Evolutionary conservation across 2,329 filamentous ascomycete genomes (phyloP).

Genomic region (Aspergillus sp.): DNA sequence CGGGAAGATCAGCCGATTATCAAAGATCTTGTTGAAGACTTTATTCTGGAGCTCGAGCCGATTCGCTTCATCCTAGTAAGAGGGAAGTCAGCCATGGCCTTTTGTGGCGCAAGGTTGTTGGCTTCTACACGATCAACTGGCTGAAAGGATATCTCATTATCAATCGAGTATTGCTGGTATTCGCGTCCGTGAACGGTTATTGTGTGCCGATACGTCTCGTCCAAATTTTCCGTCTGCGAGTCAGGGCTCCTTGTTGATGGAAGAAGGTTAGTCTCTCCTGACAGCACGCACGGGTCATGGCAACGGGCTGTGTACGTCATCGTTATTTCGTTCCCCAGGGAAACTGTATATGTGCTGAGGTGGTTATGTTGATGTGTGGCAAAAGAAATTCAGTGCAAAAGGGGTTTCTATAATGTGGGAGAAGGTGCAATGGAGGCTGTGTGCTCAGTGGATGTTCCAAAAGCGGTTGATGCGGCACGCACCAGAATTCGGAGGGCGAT

Average conservation of each 20-base stretch:
- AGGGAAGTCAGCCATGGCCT: slow-evolving; percentile 12
- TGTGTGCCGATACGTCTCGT: slow-evolving; percentile 61
- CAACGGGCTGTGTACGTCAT: slow-evolving; percentile 34
- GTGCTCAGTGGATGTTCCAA: slow-evolving; percentile 26
- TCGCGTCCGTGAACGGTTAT: slow-evolving; percentile 62
- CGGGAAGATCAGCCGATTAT: slow-evolving; percentile 69
- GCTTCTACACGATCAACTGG: slow-evolving; percentile 68
- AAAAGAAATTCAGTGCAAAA: slow-evolving; percentile 4
- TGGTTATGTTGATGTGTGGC: slow-evolving; percentile 3
- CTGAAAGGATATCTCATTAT: slow-evolving; percentile 65
- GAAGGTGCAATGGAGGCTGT: slow-evolving; percentile 20
- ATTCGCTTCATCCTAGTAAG: slow-evolving; percentile 65
- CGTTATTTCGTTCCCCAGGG: slow-evolving; percentile 12
- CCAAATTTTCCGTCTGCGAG: slow-evolving; percentile 53
- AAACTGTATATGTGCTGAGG: slow-evolving; percentile 2
- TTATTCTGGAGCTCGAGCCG: slow-evolving; percentile 65
- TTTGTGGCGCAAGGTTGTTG: background rate
- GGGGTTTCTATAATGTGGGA: slow-evolving; percentile 12
- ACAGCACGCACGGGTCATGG: slow-evolving; percentile 7
- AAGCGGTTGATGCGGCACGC: slow-evolving; percentile 27
- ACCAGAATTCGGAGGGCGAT: slow-evolving; percentile 18
- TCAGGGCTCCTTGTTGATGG: slow-evolving; percentile 43
- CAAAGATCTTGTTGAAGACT: slow-evolving; percentile 65
- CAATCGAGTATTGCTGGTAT: slow-evolving; percentile 68
- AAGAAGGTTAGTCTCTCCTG: slow-evolving; percentile 28